These are phyloP conservation scores for Oxyria digyna DNA, from an alignment of 148 eudicot species.

Conservation along the genomic window DNA sequence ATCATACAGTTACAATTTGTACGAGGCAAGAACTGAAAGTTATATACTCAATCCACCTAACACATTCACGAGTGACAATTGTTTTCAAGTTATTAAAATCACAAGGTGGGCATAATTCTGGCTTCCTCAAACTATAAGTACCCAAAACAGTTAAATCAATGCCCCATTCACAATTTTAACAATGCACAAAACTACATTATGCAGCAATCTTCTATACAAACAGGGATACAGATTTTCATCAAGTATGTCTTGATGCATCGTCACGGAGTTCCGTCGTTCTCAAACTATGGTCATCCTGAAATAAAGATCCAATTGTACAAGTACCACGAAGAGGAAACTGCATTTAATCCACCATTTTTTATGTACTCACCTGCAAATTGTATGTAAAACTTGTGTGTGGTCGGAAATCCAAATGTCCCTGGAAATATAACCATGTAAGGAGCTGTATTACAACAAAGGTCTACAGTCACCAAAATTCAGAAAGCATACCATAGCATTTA, in stretches of 20 bases:
- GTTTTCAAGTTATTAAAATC: background rate
- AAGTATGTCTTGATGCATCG: constrained; percentile 16
- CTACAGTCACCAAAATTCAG: background rate
- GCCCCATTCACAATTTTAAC: background rate
- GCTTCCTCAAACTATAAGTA: no score
- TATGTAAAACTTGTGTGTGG: constrained; percentile 49
- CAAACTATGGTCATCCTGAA: constrained; percentile 29
- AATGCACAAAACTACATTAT: background rate
- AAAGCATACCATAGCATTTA: constrained; percentile 59
- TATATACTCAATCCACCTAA: no score
- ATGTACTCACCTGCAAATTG: constrained; percentile 43
- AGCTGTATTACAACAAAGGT: background rate
- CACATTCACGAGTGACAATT: no score
- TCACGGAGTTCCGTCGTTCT: constrained; percentile 22
- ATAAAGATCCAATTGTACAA: background rate
- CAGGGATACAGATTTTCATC: background rate
- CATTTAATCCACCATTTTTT: background rate
- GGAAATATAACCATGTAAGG: background rate
- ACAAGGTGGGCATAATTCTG: no score
- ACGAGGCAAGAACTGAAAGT: background rate
- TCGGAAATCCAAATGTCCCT: constrained; percentile 83
- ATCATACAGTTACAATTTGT: no score
- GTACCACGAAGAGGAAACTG: background rate
- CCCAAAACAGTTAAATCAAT: background rate
- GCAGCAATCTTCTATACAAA: background rate